Percentiles rank a stretch among this genome's conserved stretches.
These are phyloP conservation scores for Penicillium verrucosum DNA, from an alignment of 2,329 filamentous ascomycete species.

Conservation along the genomic window DNA sequence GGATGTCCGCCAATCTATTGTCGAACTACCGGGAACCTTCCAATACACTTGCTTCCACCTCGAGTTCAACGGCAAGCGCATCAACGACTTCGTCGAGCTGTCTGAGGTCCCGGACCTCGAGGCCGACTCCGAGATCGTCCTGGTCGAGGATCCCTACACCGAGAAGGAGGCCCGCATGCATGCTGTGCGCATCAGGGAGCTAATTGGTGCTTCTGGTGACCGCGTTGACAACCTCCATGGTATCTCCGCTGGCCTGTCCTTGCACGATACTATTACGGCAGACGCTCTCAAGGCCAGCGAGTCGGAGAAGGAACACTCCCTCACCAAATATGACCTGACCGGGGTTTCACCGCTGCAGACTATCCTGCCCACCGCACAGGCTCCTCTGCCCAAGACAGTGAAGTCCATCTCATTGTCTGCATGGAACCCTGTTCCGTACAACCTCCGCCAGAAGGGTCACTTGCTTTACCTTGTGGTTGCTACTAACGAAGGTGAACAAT, in stretches of 20 bases:
- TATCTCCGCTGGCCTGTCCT: slow-evolving; percentile 75
- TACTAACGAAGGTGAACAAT: slow-evolving; percentile 91
- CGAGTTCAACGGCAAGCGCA: slow-evolving; percentile 78
- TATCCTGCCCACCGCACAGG: slow-evolving; percentile 65
- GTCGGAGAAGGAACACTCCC: slow-evolving; percentile 50
- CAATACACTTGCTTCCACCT: slow-evolving; percentile 99
- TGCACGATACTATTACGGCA: slow-evolving; percentile 72
- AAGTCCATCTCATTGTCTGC: slow-evolving; percentile 84
- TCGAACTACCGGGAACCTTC: slow-evolving; percentile 88
- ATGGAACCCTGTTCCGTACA: slow-evolving; percentile 94
- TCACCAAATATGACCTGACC: slow-evolving; percentile 75
- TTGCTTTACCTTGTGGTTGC: slow-evolving; percentile 84
- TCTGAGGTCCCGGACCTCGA: slow-evolving; percentile 81
- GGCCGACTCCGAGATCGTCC: slow-evolving; percentile 70
- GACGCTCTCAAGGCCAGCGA: slow-evolving; percentile 44
- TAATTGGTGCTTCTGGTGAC: slow-evolving; percentile 88
- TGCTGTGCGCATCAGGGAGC: slow-evolving; percentile 81
- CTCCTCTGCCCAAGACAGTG: slow-evolving; percentile 78
- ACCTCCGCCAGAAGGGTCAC: slow-evolving; percentile 87
- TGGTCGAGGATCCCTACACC: slow-evolving; percentile 94
- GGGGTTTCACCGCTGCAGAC: slow-evolving; percentile 64
- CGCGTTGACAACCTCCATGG: slow-evolving; percentile 84
- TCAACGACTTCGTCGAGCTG: slow-evolving; percentile 94
- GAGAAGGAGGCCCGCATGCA: slow-evolving; percentile 98
- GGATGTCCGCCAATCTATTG: slow-evolving; percentile 93